Evolutionary conservation across 2,329 filamentous ascomycete genomes (phyloP), one percentile per base, ranked within the genome.

Genomic region (Trematosphaeria pertusa): DNA sequence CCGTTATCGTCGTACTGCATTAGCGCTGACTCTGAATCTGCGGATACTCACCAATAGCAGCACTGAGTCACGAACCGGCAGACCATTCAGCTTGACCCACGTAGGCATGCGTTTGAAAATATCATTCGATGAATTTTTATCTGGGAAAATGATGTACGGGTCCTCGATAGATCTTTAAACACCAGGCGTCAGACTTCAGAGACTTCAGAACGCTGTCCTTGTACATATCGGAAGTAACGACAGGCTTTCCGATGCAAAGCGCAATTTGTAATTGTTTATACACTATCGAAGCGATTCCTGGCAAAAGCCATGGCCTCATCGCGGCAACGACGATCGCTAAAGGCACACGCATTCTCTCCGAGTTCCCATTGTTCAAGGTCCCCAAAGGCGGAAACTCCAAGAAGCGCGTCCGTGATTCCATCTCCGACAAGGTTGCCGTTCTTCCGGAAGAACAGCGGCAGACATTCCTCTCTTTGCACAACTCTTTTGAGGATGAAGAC

Each of bases 281-380:
- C 24, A 28, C 24, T 28, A 28, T 28, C 24, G 8, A 28, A 28
- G 12, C 24, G 24, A 28, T 28, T 28, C 19, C 12, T 33, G 39
- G 39, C 19, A 42, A 42, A 37, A 32, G 41, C 15, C 17, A 21
- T 19, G 33, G 41, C 22, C 21, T 43, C 17, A 12, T 43, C 24
- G 41, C 33, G 4, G 35, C 41, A n/a, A 8, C 11, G 21, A 14
- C 14, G 11, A 37, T 43, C 12, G 10, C n/a, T 7, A 43, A 43
- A 18, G 41, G 41, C 6, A 37, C 41, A 6, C 19, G 41, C 18
- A 31, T 43, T 36, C 32, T 43, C 9, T 37, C 41, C 3, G 41
- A 43, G 14, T 19, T 21, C 4, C 41, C 41, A 3, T 11, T 37
- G 19, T 7, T 43, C 22, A 37, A 3, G 21, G 21, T 37, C 10